Conservation (phyloP, 139 green algal species). For the Coelastrella sp. region DNA sequence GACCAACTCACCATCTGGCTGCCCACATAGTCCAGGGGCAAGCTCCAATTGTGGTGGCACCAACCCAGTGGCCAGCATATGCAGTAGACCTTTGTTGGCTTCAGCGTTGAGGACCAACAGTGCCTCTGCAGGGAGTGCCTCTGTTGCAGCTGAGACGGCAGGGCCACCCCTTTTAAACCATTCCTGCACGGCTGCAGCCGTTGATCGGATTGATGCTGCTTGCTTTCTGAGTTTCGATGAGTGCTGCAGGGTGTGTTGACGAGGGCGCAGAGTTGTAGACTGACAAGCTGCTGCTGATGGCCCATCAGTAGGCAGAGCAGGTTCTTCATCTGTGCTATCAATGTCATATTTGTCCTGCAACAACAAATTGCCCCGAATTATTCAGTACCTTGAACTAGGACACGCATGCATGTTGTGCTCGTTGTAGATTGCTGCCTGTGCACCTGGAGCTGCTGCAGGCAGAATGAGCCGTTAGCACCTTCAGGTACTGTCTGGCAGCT, state of each 20-base stretch:
- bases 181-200: not conserved
- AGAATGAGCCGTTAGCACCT: not conserved
- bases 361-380: not conserved
- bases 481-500: not conserved
- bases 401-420: too few relatives aligned
- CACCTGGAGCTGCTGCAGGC: not conserved
- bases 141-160: not conserved
- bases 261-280: not conserved
- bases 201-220: not conserved
- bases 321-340: too few relatives aligned
- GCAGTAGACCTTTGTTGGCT: slow-evolving; percentile 19
- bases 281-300: not conserved
- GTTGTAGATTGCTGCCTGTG: not conserved
- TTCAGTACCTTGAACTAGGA: too few relatives aligned
- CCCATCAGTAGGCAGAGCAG: not conserved
- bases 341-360: slow-evolving; percentile 21
- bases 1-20: not conserved
- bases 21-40: not conserved
- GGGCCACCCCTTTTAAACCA: not conserved
- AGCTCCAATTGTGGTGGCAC: slow-evolving; percentile 6
- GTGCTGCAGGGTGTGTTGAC: not conserved
- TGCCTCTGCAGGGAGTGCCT: not conserved
- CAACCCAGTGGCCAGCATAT: not conserved
- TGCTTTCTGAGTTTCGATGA: not conserved
- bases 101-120: slow-evolving; percentile 9